Conservation (phyloP, 2,329 filamentous ascomycete genomes). For the Pseudopyricularia javanii region DNA sequence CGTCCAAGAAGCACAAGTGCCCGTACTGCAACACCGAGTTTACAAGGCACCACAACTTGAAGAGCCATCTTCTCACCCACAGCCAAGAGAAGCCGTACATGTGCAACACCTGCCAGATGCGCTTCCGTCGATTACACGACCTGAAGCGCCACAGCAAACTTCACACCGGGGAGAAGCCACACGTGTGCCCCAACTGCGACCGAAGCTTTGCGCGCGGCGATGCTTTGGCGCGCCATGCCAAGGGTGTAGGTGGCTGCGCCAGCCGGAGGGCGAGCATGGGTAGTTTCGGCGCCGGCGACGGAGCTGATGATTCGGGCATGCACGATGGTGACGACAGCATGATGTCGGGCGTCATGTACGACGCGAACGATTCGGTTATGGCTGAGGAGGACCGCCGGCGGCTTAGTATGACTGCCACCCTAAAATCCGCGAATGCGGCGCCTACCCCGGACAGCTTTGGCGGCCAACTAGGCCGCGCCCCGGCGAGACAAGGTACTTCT, state of each 20-base stretch:
- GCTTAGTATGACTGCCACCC: slow-evolving; percentile 56
- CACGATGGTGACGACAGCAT: slow-evolving; percentile 37
- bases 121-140: slow-evolving; percentile 87
- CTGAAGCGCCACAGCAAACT: slow-evolving; percentile 93
- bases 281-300: slow-evolving; percentile 61
- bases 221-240: slow-evolving; percentile 86
- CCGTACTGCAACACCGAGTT: slow-evolving; percentile 95
- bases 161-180: slow-evolving; percentile 90
- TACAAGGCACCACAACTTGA: slow-evolving; percentile 92
- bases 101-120: slow-evolving; percentile 83
- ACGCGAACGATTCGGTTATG: slow-evolving; percentile 46
- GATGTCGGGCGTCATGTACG: slow-evolving; percentile 45
- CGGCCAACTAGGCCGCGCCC: slow-evolving; percentile 69
- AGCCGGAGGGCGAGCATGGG: slow-evolving; percentile 79
- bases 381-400: slow-evolving; percentile 47
- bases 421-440: slow-evolving; percentile 54
- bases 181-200: slow-evolving; percentile 89
- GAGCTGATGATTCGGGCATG: slow-evolving; percentile 43
- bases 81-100: slow-evolving; percentile 97
- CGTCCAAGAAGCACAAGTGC: slow-evolving; percentile 84
- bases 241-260: slow-evolving; percentile 89
- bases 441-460: slow-evolving; percentile 36
- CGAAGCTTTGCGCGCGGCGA: slow-evolving; percentile 91
- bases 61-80: slow-evolving; percentile 92
- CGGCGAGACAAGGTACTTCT: slow-evolving; percentile 32